Base-by-base conservation (phyloP, 2,329 filamentous ascomycete genomes). In the Penicillium nordicum region DNA sequence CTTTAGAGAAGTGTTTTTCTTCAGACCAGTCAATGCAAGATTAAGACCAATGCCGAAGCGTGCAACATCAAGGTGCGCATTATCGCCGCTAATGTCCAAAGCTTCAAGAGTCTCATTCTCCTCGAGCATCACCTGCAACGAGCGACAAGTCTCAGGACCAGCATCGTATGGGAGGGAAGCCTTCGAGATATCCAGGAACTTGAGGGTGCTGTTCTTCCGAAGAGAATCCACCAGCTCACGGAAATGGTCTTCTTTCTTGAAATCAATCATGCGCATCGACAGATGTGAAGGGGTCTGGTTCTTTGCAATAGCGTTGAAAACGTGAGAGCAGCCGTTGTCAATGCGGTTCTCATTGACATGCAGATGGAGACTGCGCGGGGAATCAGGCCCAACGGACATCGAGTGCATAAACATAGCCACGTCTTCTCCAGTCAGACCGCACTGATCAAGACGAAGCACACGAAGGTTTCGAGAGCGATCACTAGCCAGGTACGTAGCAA, bases 51-150 rank as follows among this genome's bases (percentile, higher is more conserved):
- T 84, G 16, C 87, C 87, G 59, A 89, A 84, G 47, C 85, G 82
- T 3, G 86, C 86, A 4, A 85, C 85, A 65, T 89, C 87, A n/a
- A 90, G 71, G 63, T 88, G 83, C 6, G 87, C 87, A 61, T 87
- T 85, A 64, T 89, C 87, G 9, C 87, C 87, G 27, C 86, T 88
- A 43, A 90, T 86, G 67, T 89, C 84, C 12, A 90, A 74, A 67
- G 85, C 85, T 62, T 86, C 79, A 2, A 90, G 74, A 0, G 83
- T 85, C n/a, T 78, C 78, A 58, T 90, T 90, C 50, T 87, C 81
- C 34, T 84, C 82, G 63, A 90, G 87, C 73, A 90, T 81, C 48
- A 78, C 70, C 59, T 85, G 82, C 53, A 90, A 71, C 14, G 84
- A 81, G 57, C 82, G 80, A 64, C 85, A 88, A 0, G 87, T 89